A percentile compares a stretch with the other conserved stretches of the same genome.
These are phyloP conservation scores for Wallacemonas sp. DNA, from an alignment of 208 protist species.

Conservation along the genomic window DNA sequence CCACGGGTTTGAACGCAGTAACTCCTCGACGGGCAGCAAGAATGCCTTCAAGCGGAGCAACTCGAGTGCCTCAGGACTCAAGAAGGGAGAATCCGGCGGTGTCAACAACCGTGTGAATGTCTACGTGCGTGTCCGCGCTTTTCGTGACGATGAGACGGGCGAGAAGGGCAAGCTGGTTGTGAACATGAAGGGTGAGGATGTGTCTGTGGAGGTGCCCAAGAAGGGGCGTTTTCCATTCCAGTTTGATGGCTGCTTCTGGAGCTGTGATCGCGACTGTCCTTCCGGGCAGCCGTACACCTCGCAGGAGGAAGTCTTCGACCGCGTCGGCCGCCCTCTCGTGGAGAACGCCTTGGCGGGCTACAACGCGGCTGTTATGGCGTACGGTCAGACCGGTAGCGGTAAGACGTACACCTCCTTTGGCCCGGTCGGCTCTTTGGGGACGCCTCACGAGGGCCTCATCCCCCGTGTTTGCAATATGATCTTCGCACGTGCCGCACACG, in stretches of 20 bases:
- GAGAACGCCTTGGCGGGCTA: constrained; percentile 77
- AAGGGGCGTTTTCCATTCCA: constrained; percentile 81
- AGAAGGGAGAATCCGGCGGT: constrained; percentile 37
- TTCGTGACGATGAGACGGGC: constrained; percentile 46
- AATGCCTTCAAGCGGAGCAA: constrained; percentile 54
- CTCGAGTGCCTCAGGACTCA: constrained; percentile 38
- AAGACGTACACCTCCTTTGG: constrained; percentile 73
- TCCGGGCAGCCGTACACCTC: constrained; percentile 42
- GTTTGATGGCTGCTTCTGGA: constrained; percentile 95
- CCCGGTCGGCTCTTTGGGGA: constrained; percentile 40
- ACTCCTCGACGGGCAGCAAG: constrained; percentile 36
- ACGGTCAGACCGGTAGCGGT: constrained; percentile 77
- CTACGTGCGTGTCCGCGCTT: constrained; percentile 84
- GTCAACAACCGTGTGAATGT: constrained; percentile 80
- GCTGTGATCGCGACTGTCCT: constrained; percentile 57
- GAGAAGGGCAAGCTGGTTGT: constrained; percentile 46
- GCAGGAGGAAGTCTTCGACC: constrained; percentile 90
- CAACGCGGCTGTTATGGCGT: constrained; percentile 78
- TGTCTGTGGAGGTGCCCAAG: constrained; percentile 67
- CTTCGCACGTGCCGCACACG: constrained; percentile 44
- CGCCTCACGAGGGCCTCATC: constrained; percentile 57
- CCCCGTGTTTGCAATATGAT: constrained; percentile 74
- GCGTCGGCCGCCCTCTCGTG: constrained; percentile 79
- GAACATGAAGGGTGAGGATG: constrained; percentile 66
- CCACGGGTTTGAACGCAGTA: constrained; percentile 38